Evolutionary conservation across 805 yeast species (phyloP), one percentile per base, ranked within the genome.

Genomic region (Soucietia sequanensis): DNA sequence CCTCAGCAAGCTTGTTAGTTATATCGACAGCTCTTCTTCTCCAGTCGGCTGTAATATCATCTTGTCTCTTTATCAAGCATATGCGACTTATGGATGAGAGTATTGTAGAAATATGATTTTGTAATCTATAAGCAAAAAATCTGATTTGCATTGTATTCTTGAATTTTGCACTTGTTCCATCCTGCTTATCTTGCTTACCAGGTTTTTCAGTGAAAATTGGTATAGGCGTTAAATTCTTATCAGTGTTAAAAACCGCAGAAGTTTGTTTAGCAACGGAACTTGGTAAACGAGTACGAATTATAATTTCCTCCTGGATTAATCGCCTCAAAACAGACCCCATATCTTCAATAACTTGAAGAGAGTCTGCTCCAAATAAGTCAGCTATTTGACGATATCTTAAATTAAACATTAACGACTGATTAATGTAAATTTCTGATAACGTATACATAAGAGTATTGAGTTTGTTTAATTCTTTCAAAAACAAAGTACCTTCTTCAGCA

Each of bases 141-240:
- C 88, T 68, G 8, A 80, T 52, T 42, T 80, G 78, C 2, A 76
- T 57, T 0, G 82, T 60, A 47, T 84, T 84, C 43, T 83, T 83
- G 58, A 66, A 78, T 44, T 78, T 80, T 0, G 84, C 75, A 26
- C 78, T 68, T 0, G 76, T 72, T 26, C 69, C 70, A 23, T 69
- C 71, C 38, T 65, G 56, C 36, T 62, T 52, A 31, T 54, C 40
- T 17, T 52, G 49, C 24, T 65, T 45, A 31, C 60, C 49, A 4
- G 51, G 43, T 2, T 38, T 30, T 2, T 62, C 63, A 0, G 69
- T 56, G 38, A 65, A 68, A 6, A 78, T 62, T 29, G 71, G 67
- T 11, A 70, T 51, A 2, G 70, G 70, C 3, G 72, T 65, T 12
- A 56, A 48, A 8, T 63, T 66, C 12, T 44, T 54, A 11, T 51